phyloP scores from a whole-genome alignment of 805 yeast species.

The Saturnispora ahearnii region DNA sequence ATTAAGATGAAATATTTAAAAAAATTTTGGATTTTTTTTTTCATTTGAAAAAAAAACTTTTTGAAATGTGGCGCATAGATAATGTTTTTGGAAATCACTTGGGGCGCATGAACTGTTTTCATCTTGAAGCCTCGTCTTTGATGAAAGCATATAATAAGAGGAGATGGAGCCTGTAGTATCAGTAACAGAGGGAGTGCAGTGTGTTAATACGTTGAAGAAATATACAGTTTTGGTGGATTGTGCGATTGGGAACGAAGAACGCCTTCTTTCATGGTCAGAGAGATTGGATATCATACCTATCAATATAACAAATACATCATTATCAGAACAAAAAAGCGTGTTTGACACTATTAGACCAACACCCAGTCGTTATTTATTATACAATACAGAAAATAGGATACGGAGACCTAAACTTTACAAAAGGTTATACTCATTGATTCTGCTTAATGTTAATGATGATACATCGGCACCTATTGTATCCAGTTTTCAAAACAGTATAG shows the following conservation, averaged over 20 bases:
- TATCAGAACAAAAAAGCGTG: constrained; percentile 3
- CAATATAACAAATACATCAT: not conserved
- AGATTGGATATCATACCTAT: not conserved
- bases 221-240: not conserved
- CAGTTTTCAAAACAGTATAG: not conserved
- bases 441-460: not conserved
- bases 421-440: not conserved
- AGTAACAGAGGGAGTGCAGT: not conserved
- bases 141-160: too few species aligned
- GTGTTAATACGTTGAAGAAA: not conserved
- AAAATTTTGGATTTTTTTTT: not conserved
- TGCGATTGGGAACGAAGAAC: not conserved
- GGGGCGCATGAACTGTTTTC: not conserved
- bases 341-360: not conserved
- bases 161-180: not conserved
- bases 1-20: not conserved
- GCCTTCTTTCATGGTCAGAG: not conserved
- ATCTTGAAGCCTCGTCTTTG: too few species aligned
- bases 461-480: not conserved
- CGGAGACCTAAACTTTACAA: not conserved
- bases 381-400: not conserved
- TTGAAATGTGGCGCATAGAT: constrained; percentile 1
- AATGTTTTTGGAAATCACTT: not conserved
- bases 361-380: constrained; percentile 1
- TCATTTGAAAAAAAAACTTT: not conserved